Evolutionary conservation across 208 protist genomes (phyloP).

Genomic region (Trypanosoma mega): DNA sequence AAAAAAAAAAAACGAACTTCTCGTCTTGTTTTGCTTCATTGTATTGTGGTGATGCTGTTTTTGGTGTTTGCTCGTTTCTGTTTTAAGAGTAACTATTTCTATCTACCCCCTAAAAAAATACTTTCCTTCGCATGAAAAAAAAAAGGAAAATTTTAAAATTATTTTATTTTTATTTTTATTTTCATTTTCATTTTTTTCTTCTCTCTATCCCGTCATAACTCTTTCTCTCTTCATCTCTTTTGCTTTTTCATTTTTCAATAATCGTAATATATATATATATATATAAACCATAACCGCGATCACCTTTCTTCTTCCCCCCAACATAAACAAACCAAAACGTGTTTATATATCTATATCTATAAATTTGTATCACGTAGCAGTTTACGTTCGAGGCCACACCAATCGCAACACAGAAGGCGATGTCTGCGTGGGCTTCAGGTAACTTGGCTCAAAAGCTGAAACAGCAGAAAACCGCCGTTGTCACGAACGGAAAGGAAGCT

Average conservation of each 20-base stretch:
- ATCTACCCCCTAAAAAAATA: too few relatives aligned
- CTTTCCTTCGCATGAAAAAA: too few relatives aligned
- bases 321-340: too few relatives aligned
- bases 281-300: too few relatives aligned
- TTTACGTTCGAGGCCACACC: neutral
- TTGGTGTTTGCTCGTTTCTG: too few relatives aligned
- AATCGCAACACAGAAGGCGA: constrained; percentile 24
- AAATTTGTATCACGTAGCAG: neutral
- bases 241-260: constrained; percentile 6
- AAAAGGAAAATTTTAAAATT: too few relatives aligned
- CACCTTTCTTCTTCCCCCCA: too few relatives aligned
- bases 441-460: constrained; percentile 64
- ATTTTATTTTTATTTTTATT: constrained; percentile 6
- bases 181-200: constrained; percentile 15
- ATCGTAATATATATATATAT: neutral
- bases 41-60: too few relatives aligned
- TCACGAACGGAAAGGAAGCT: constrained; percentile 3
- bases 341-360: neutral
- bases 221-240: constrained; percentile 3
- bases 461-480: constrained; percentile 35
- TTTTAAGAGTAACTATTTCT: too few relatives aligned
- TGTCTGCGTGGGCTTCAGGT: constrained; percentile 64
- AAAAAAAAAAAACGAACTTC: neutral
- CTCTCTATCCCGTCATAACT: neutral
- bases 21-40: too few relatives aligned